phyloP scores from a whole-genome alignment of 805 yeast genomes.

The Cyberlindnera maclurae region DNA sequence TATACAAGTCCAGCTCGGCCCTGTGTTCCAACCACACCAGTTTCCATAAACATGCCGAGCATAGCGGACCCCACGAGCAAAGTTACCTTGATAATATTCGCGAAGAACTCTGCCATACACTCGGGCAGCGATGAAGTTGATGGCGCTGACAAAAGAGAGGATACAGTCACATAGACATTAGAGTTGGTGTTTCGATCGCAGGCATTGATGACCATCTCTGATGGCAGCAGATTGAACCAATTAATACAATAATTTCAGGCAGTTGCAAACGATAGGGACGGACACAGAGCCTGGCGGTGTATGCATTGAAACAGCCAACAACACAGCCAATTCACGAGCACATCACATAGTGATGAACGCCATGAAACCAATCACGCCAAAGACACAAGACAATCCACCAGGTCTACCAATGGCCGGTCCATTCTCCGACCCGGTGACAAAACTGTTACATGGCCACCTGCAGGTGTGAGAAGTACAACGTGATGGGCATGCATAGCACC shows the following conservation, averaged over 20 bases:
- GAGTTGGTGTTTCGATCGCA: constrained; percentile 51
- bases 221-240: constrained; percentile 55
- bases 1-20: constrained; percentile 45
- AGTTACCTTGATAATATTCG: constrained; percentile 57
- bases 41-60: constrained; percentile 38
- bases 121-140: constrained; percentile 44
- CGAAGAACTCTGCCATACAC: constrained; percentile 56
- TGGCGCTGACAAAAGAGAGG: constrained; percentile 35
- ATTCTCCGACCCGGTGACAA: constrained; percentile 50
- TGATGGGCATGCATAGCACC: constrained; percentile 12
- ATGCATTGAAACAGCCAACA: constrained; percentile 58
- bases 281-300: constrained; percentile 49
- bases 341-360: constrained; percentile 53
- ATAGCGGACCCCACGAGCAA: constrained; percentile 55
- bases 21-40: constrained; percentile 34
- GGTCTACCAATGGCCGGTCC: constrained; percentile 41
- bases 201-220: constrained; percentile 53
- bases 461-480: constrained; percentile 54
- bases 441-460: constrained; percentile 76
- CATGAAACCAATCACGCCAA: constrained; percentile 49
- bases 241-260: constrained; percentile 59
- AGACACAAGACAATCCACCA: constrained; percentile 45
- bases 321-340: constrained; percentile 62
- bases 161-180: constrained; percentile 50
- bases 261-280: constrained; percentile 50